These are phyloP conservation scores for Sicyos edulis DNA, from an alignment of 306 rosid genomes.

Conservation along the genomic window DNA sequence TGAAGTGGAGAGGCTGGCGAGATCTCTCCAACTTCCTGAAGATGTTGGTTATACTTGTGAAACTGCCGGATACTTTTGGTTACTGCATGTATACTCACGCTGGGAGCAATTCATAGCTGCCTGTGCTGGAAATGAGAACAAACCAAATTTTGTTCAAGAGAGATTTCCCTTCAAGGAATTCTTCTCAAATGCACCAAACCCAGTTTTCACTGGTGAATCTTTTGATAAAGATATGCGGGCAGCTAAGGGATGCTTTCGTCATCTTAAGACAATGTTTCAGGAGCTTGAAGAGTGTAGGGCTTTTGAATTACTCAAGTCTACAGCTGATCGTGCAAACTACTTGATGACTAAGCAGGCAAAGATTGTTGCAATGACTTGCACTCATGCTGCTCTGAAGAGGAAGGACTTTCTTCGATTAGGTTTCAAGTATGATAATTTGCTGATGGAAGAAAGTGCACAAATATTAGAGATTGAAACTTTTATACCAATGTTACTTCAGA, in stretches of 20 bases:
- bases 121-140: constrained; percentile 61
- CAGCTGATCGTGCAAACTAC: constrained; percentile 95
- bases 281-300: constrained; percentile 99
- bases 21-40: constrained; percentile 93
- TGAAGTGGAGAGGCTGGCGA: constrained; percentile 93
- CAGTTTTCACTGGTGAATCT: constrained; percentile 71
- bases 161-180: constrained; percentile 95
- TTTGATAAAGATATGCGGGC: constrained; percentile 87
- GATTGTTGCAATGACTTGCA: constrained; percentile 99
- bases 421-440: constrained; percentile 96
- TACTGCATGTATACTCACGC: constrained; percentile 93
- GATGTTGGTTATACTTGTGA: constrained; percentile 98
- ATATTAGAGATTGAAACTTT: constrained; percentile 96
- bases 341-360: constrained; percentile 98
- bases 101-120: constrained; percentile 93
- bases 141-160: constrained; percentile 62
- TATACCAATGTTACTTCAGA: constrained; percentile 96
- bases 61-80: constrained; percentile 98
- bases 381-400: constrained; percentile 96
- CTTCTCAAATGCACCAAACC: constrained; percentile 56
- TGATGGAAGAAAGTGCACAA: constrained; percentile 99
- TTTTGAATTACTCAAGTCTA: constrained; percentile 88
- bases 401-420: constrained; percentile 92
- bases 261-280: constrained; percentile 89
- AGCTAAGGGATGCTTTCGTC: constrained; percentile 82